These are phyloP conservation scores for Eustoma russellianum DNA, from an alignment of 257 asterid genomes.

Conservation along the genomic window DNA sequence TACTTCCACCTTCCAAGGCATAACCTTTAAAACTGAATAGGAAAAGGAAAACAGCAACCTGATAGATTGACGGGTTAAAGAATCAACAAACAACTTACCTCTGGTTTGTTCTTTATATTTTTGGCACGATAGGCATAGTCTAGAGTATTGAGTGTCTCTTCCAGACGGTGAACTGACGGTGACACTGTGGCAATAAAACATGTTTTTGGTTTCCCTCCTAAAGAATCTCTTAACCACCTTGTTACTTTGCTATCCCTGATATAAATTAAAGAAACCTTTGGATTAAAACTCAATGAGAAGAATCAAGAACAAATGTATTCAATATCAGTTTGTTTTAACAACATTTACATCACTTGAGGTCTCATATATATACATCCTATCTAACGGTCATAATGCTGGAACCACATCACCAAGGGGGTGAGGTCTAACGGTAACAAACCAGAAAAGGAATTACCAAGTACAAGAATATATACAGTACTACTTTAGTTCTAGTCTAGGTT, in stretches of 20 bases:
- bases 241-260: conserved; percentile 96
- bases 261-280: no score
- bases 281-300: no score
- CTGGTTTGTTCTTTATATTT: conserved; percentile 97
- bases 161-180: conserved; percentile 80
- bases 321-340: no score
- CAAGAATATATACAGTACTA: no score
- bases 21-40: conserved; percentile 7
- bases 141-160: conserved; percentile 94
- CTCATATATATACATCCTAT: no score
- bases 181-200: conserved; percentile 94
- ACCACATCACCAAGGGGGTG: no score
- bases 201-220: conserved; percentile 98
- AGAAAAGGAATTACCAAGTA: no score
- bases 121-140: conserved; percentile 99
- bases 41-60: not conserved
- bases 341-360: no score
- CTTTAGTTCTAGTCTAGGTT: no score
- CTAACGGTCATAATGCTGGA: no score
- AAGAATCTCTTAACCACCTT: conserved; percentile 86
- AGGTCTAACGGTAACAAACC: no score
- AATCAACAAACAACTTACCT: conserved; percentile 37
- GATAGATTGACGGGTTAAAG: not conserved
- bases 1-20: not conserved
- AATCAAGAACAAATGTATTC: no score